Conservation (phyloP, 768 basidiomycete genomes). For the Naematelia aurantialba region DNA sequence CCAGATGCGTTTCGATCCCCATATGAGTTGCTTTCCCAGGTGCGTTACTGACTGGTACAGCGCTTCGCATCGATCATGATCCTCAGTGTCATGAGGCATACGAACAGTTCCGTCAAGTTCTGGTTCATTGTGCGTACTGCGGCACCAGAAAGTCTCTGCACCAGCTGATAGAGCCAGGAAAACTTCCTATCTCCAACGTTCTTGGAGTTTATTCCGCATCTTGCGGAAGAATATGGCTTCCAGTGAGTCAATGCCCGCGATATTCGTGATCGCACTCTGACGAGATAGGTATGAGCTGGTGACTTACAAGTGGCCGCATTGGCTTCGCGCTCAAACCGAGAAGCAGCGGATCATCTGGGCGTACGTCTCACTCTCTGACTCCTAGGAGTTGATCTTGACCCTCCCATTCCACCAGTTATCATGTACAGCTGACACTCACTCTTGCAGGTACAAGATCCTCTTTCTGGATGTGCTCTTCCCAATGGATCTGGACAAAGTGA, state of each 20-base stretch:
- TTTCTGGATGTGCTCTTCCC: slow-evolving; percentile 99
- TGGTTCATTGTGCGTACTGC: slow-evolving; percentile 76
- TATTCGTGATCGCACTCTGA: not conserved
- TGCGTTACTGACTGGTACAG: too few relatives aligned
- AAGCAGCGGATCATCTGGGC: slow-evolving; percentile 99
- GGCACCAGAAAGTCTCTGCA: too few relatives aligned
- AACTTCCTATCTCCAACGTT: slow-evolving; percentile 98
- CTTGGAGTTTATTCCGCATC: slow-evolving; percentile 89
- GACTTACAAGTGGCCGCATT: slow-evolving; percentile 98
- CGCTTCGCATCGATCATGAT: slow-evolving; percentile 99
- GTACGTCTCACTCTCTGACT: slow-evolving; percentile 26
- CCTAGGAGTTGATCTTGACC: too few relatives aligned
- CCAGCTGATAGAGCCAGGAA: slow-evolving; percentile 49
- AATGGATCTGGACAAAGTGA: slow-evolving; percentile 97
- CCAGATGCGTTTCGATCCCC: too few relatives aligned
- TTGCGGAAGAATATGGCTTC: slow-evolving; percentile 86
- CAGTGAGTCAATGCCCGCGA: slow-evolving; percentile 49
- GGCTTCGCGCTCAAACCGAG: slow-evolving; percentile 94
- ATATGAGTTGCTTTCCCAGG: too few relatives aligned
- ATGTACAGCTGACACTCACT: too few relatives aligned
- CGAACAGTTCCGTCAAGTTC: slow-evolving; percentile 92
- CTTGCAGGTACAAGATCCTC: slow-evolving; percentile 78
- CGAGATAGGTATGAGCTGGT: slow-evolving; percentile 71
- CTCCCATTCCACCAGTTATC: too few relatives aligned
- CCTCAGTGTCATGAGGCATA: slow-evolving; percentile 88